Evolutionary conservation across 2,329 filamentous ascomycete genomes (phyloP).

Genomic region (Sporothrix phasma): DNA sequence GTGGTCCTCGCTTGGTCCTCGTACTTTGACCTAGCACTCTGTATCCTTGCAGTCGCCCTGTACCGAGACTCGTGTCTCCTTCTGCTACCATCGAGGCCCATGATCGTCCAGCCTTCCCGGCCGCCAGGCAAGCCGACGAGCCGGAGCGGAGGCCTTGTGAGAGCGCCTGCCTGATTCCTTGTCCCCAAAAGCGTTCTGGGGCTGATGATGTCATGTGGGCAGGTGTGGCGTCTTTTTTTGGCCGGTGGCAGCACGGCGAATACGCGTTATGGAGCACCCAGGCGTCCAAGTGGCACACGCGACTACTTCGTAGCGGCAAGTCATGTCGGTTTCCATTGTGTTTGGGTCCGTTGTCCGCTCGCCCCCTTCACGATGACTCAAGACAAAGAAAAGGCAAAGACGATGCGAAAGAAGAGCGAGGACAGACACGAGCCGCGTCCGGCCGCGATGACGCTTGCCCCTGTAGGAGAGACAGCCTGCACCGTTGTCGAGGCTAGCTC

Average conservation of each 20-base stretch:
- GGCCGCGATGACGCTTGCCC: background rate
- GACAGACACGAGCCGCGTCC: background rate
- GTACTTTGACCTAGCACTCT: too few species aligned
- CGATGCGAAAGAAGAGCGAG: background rate
- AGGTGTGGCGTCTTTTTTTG: background rate
- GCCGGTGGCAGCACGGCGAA: background rate
- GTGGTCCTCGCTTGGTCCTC: too few species aligned
- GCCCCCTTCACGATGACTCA: background rate
- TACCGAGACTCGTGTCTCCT: background rate
- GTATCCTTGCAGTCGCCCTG: background rate
- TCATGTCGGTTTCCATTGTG: background rate
- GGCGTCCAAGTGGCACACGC: background rate
- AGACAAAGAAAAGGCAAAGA: too few species aligned
- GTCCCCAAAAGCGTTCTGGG: background rate
- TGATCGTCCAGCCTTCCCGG: background rate
- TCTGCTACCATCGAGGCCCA: background rate
- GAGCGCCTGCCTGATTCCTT: background rate
- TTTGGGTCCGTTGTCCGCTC: background rate
- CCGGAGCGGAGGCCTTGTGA: too few species aligned
- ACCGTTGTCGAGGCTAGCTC: too few species aligned
- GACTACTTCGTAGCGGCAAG: too few species aligned
- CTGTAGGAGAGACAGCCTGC: too few species aligned
- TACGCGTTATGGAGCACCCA: background rate
- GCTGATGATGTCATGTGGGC: conserved; percentile 2
- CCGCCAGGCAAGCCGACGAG: too few species aligned